Base-by-base conservation (phyloP, 1,139 yeast genomes). In the Yamadazyma pseudoaaseri region DNA sequence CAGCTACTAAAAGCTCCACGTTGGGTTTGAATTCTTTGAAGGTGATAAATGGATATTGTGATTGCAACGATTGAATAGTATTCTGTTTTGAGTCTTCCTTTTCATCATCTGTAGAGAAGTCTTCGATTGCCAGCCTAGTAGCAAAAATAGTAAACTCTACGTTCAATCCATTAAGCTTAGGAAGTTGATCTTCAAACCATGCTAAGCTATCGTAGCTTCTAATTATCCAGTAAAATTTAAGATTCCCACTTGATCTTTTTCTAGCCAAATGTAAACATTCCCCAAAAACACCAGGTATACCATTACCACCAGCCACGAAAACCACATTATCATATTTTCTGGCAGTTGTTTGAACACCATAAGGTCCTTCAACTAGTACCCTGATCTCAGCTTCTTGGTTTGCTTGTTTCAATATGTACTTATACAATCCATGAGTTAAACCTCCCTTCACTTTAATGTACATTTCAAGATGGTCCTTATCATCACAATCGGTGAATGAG, bases 131-230 rank as follows among this genome's bases (percentile, higher is more conserved):
- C 24, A 28, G 12, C 29, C 41, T 42, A 6, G 56, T 53, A 5
- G 51, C 39, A 29, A 38, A 50, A 20, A 53, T 35, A 2, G 51
- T 48, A 8, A 52, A 43, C 13, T 53, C 60, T 27, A 65, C 54
- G 11, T 42, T 37, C 73, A 48, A n/a, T 46, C 48, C 20, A 47
- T 41, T 25, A 76, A 53, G 26, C 51, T 48, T 31, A 47, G 23
- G 30, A 70, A 56, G 52, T 45, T 77, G 79, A 14, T 65, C 61
- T 31, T 49, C 51, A 49, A 76, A 75, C 77, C 79, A 73, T 3
- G 51, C 47, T 24, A 76, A 45, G 2, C 70, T 53, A 20, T 55
- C 56, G 31, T 55, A 52, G 37, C 68, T 70, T 35, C 71, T 60
- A 8, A 73, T 57, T 11, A 71, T 59, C 84, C 84, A 78, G 14